Evolutionary conservation across 331 rosid species (phyloP), one percentile per base, ranked within the genome.

Genomic region (Ulmus americana): DNA sequence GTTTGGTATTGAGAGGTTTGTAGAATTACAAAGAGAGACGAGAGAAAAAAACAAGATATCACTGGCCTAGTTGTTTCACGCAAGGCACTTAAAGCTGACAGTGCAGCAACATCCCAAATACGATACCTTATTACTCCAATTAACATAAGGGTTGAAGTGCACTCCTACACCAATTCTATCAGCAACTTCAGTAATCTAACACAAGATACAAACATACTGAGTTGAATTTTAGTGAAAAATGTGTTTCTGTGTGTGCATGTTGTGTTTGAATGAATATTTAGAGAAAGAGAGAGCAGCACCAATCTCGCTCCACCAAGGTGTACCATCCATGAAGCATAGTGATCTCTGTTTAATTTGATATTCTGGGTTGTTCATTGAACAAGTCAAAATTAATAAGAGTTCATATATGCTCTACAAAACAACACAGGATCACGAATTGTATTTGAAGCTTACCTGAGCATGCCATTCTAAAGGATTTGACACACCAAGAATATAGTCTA

Each of bases 141-240:
- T 75, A 66, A 86, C 95, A 73, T 83, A 89, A 65, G 98, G 95
- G 76, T 92, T 92, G 83, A 92, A 92, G 67, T 92, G 95, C 67
- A 86, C 96, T 58, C 98, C 98, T 15, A 86, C 91, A 6, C 98
- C 98, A 70, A 92, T 68, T 68, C 41, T 68, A 75, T 89, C 95
- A 7, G 97, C 95, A 77, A 89, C 87, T 41, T 47, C 70, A 1
- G 96, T 86, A 71, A 89, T 79, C 96, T 91, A 73, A 58, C 75
- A 74, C 47, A 20, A 59, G 59, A 10, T 7, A 81, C 39, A 53
- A 65, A 51, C 20, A 79, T 28, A 53, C 14, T 49, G 59, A 35
- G 50, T 76, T 64, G 65, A 13, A 12, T 10, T 12, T 22, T 10
- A 22, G 20, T 63, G 12, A 46, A 28, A 18, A 13, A 63, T 13